Percentiles rank a stretch among this genome's conserved stretches.
phyloP scores from a whole-genome alignment of 2,329 filamentous ascomycete species.

The Coniella vitis region DNA sequence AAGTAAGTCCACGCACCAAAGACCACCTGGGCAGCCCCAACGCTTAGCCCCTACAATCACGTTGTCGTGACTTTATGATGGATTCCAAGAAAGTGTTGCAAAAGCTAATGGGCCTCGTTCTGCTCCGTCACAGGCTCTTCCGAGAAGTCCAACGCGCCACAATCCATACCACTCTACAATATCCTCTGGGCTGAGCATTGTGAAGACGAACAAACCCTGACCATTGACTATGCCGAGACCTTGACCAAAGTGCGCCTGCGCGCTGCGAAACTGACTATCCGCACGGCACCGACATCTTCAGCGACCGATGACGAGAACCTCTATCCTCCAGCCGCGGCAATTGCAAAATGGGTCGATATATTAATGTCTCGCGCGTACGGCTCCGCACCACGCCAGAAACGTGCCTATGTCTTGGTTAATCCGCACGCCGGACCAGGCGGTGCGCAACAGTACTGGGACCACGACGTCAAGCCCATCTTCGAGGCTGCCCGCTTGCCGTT shows the following conservation, averaged over 20 bases:
- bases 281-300: not conserved
- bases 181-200: constrained; percentile 70
- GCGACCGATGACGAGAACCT: constrained; percentile 17
- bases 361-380: constrained; percentile 68
- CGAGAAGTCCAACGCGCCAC: constrained; percentile 16
- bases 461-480: constrained; percentile 74
- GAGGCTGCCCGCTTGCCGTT: constrained; percentile 71
- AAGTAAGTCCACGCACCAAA: not conserved
- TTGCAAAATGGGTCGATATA: constrained; percentile 53
- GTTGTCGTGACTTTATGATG: no score
- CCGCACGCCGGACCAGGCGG: constrained; percentile 79
- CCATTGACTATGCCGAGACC: constrained; percentile 65
- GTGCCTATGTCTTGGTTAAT: constrained; percentile 85
- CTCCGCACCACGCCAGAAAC: constrained; percentile 59
- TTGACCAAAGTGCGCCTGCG: constrained; percentile 53
- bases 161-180: constrained; percentile 67
- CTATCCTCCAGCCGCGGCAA: constrained; percentile 29
- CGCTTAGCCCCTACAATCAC: no score
- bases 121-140: not conserved
- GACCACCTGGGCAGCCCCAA: not conserved
- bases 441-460: constrained; percentile 66
- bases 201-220: constrained; percentile 46
- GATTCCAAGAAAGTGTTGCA: not conserved
- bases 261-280: constrained; percentile 54
- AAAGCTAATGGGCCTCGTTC: not conserved